Evolutionary conservation across 768 basidiomycete species (phyloP).

Genomic region (Hemileccinum impolitum): DNA sequence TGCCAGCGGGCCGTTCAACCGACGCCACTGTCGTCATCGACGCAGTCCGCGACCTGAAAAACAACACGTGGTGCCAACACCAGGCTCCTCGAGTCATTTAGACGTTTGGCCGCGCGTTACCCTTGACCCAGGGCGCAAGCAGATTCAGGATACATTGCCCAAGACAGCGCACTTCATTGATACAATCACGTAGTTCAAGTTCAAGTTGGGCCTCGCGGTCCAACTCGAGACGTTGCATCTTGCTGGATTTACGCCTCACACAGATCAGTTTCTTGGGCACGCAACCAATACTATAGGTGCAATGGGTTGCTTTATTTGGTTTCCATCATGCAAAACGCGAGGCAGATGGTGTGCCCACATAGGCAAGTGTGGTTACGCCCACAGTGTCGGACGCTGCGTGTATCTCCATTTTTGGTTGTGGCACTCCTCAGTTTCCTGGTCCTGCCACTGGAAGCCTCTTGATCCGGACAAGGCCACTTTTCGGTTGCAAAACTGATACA

Average conservation of each 20-base stretch:
- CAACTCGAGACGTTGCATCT: no score
- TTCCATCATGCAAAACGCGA: conserved; percentile 13
- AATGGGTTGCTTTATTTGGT: background rate
- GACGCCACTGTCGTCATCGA: no score
- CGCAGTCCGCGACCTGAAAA: no score
- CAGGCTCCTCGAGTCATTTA: no score
- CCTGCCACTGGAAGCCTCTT: background rate
- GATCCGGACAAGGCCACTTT: background rate
- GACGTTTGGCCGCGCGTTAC: background rate
- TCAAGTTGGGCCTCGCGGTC: no score
- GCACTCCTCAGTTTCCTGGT: background rate
- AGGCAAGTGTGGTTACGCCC: conserved; percentile 7
- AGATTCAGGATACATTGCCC: no score
- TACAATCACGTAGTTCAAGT: no score
- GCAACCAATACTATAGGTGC: no score
- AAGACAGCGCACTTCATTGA: background rate
- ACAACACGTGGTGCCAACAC: no score
- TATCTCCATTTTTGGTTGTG: conserved; percentile 4
- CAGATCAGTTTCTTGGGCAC: no score
- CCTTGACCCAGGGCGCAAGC: conserved; percentile 10
- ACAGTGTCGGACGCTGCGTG: background rate
- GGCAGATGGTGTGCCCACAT: background rate
- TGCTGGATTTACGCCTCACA: no score
- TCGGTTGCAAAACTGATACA: background rate
- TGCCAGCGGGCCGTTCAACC: no score